phyloP scores from a whole-genome alignment of 805 yeast genomes.

The Priceomyces medius region DNA sequence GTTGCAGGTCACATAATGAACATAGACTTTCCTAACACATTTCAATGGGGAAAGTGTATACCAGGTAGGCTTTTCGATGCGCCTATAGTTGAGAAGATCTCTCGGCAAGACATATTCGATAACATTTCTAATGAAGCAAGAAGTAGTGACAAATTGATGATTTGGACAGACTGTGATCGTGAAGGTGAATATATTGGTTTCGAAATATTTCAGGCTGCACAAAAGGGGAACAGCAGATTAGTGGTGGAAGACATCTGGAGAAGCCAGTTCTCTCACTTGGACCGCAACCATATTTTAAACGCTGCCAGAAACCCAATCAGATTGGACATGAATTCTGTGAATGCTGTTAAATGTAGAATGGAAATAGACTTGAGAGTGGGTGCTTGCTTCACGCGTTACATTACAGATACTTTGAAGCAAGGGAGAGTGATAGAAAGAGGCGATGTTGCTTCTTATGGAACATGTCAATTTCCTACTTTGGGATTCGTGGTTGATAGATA shows the following conservation, averaged over 20 bases:
- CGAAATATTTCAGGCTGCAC: conserved; percentile 75
- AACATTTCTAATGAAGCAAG: conserved; percentile 71
- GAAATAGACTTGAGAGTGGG: conserved; percentile 92
- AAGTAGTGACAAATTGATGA: conserved; percentile 63
- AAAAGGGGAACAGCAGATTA: conserved; percentile 46
- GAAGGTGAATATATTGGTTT: conserved; percentile 94
- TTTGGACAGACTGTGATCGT: conserved; percentile 98
- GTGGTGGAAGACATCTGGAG: conserved; percentile 53
- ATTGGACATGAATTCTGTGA: conserved; percentile 67
- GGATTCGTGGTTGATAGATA: conserved; percentile 95
- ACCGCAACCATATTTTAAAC: conserved; percentile 61
- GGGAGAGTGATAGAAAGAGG: conserved; percentile 26
- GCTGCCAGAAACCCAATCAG: conserved; percentile 72
- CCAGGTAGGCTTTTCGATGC: conserved; percentile 72
- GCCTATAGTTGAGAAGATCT: conserved; percentile 47
- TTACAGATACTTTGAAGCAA: conserved; percentile 54
- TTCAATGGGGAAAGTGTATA: conserved; percentile 62
- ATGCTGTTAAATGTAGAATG: conserved; percentile 82
- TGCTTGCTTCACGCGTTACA: conserved; percentile 78
- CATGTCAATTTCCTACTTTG: conserved; percentile 94
- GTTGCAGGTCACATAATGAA: conserved; percentile 83
- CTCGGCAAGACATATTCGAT: conserved; percentile 50
- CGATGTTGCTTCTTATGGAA: conserved; percentile 71
- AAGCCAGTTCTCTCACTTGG: conserved; percentile 86
- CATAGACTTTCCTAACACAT: conserved; percentile 61